phyloP scores from a whole-genome alignment of 2,329 filamentous ascomycete species.

The Fusarium continuum region DNA sequence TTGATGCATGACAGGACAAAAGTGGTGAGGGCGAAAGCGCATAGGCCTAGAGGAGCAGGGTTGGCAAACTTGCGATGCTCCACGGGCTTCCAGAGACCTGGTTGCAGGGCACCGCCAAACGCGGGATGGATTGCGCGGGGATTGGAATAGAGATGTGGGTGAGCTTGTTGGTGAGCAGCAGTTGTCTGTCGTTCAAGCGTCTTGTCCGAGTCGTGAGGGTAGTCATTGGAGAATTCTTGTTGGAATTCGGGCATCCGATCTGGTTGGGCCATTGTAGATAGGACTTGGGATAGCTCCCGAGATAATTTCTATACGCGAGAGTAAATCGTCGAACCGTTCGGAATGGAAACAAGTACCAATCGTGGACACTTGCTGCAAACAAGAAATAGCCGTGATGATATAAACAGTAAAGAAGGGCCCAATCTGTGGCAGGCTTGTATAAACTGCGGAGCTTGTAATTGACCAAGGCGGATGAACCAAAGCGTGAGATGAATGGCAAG shows the following conservation, averaged over 20 bases:
- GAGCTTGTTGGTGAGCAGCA: constrained; percentile 28
- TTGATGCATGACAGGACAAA: constrained; percentile 82
- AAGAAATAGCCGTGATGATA: background rate
- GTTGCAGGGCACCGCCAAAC: constrained; percentile 75
- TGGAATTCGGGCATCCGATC: constrained; percentile 5
- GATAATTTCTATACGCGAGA: background rate
- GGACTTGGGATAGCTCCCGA: background rate
- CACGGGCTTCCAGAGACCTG: constrained; percentile 70
- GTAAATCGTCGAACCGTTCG: background rate
- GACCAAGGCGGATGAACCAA: background rate
- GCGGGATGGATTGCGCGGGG: constrained; percentile 58
- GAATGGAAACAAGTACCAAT: background rate
- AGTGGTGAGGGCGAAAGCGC: constrained; percentile 83
- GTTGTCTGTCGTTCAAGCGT: constrained; percentile 36
- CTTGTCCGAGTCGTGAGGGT: constrained; percentile 40
- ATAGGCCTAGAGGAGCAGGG: constrained; percentile 79
- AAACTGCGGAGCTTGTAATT: background rate
- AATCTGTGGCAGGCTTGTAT: background rate
- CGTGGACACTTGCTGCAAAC: background rate
- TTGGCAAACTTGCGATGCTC: constrained; percentile 80
- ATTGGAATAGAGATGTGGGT: constrained; percentile 43
- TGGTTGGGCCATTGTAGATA: constrained; percentile 34
- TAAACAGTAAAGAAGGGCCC: background rate
- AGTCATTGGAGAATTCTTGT: constrained; percentile 24
- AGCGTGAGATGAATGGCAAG: background rate